Evolutionary conservation across 169 alveolate species (phyloP).

Genomic region (Plasmodium reichenowi): DNA sequence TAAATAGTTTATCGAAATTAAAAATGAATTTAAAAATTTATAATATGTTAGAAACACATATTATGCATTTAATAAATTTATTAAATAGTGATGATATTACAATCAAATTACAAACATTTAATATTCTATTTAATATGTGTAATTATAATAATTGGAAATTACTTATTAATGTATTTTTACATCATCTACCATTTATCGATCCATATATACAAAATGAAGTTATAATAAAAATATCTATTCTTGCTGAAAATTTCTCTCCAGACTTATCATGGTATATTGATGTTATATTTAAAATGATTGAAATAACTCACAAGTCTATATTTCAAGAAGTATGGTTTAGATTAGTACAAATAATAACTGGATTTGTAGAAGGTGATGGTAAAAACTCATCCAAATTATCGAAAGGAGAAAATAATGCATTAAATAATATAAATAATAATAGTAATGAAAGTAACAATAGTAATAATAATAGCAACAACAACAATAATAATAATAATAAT

Average conservation of each 20-base stretch:
- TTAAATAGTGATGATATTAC: constrained; percentile 91
- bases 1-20: constrained; percentile 39
- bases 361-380: constrained; percentile 75
- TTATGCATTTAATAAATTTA: constrained; percentile 85
- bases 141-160: constrained; percentile 88
- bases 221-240: constrained; percentile 91
- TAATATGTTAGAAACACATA: constrained; percentile 84
- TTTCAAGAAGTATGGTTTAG: constrained; percentile 91
- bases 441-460: constrained; percentile 16
- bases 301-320: constrained; percentile 92
- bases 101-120: constrained; percentile 92
- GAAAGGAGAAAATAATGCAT: neutral
- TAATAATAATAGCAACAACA: constrained; percentile 33
- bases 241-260: constrained; percentile 92
- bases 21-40: constrained; percentile 42
- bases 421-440: neutral
- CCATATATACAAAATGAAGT: constrained; percentile 93
- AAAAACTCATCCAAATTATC: neutral
- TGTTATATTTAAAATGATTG: constrained; percentile 92
- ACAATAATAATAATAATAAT: neutral
- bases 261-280: constrained; percentile 93
- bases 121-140: constrained; percentile 91
- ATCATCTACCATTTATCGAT: constrained; percentile 92
- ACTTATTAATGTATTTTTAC: constrained; percentile 92
- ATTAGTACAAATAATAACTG: constrained; percentile 53